Base-by-base conservation (phyloP, 1,284 basidiomycete genomes). In the Sporisorium exsertum region DNA sequence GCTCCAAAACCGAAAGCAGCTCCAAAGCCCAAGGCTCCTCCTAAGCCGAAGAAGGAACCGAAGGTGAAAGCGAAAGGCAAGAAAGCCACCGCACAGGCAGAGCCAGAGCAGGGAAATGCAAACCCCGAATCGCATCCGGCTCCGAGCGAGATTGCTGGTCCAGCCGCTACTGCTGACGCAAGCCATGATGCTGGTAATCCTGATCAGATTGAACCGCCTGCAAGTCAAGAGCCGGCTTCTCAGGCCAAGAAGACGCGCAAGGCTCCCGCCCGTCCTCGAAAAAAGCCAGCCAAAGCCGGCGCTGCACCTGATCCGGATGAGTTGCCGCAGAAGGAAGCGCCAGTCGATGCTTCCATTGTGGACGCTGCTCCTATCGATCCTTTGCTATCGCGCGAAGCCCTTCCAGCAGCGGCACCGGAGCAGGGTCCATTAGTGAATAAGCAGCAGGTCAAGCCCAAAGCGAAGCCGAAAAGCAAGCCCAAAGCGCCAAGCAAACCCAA, bases 401-500 rank as follows among this genome's bases (percentile, higher is more conserved):
- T 3, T 9, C 32, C 20, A 16, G 24, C 22, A 10, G 35, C n/a
- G 12, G 45, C 18, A 5, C 26, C 50, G 32, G 35, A 53, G 26
- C 26, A 53, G 13, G n/a, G 13, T 22, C 9, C 52, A 51, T 46
- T 37, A 32, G 26, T 20, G 8, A 20, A n/a, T 24, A 43, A 57
- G 29, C 18, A n/a, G 26, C 57, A 53, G 16, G 56, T 20, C 5
- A 65, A 53, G 16, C 24, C 27, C n/a, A 62, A 61, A 20, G 55
- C 22, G 4, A 62, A 61, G 20, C 51, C 22, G 4, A 63, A 66
- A 47, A 9, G 49, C 45, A 64, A 62, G 47, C 33, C 58, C 6
- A 62, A 55, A 37, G 51, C 59, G 29, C 27, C 57, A 2, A 64
- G 33, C 54, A 64, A 58, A 40, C 33, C 57, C 7, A 71, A 58